phyloP scores from a whole-genome alignment of 768 basidiomycete species.

The Lactarius vividus region DNA sequence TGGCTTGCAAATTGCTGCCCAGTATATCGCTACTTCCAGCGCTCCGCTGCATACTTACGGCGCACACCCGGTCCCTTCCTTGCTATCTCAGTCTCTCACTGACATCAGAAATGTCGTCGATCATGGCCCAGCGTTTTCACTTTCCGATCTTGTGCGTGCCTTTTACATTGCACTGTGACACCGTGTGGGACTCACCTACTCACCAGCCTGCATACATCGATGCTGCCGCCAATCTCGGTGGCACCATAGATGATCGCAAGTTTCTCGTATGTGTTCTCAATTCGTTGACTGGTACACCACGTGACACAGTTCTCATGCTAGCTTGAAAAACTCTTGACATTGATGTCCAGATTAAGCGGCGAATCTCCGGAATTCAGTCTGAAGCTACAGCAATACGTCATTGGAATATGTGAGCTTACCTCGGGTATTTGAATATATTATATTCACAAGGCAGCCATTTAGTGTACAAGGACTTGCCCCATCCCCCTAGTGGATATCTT shows the following conservation, averaged over 20 bases:
- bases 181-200: not conserved
- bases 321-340: slow-evolving; percentile 27
- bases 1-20: slow-evolving; percentile 8
- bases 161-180: not conserved
- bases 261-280: slow-evolving; percentile 17
- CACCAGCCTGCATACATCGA: slow-evolving; percentile 22
- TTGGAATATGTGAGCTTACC: slow-evolving; percentile 20
- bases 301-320: not conserved
- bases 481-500: slow-evolving; percentile 26
- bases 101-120: slow-evolving; percentile 19
- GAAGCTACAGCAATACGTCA: slow-evolving; percentile 21
- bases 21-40: not conserved
- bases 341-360: slow-evolving; percentile 21
- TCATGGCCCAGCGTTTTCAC: slow-evolving; percentile 9
- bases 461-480: slow-evolving; percentile 29
- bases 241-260: slow-evolving; percentile 24
- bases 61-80: slow-evolving; percentile 6
- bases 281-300: not conserved
- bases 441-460: not conserved
- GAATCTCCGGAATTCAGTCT: slow-evolving; percentile 4
- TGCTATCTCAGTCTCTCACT: slow-evolving; percentile 2
- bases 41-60: slow-evolving; percentile 18
- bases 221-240: slow-evolving; percentile 12
- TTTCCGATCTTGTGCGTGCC: slow-evolving; percentile 23
- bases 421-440: not conserved